Percentiles rank a stretch among this genome's conserved stretches.
phyloP scores from a whole-genome alignment of 495 filamentous ascomycete species.

The Chaetomidium leptoderma region DNA sequence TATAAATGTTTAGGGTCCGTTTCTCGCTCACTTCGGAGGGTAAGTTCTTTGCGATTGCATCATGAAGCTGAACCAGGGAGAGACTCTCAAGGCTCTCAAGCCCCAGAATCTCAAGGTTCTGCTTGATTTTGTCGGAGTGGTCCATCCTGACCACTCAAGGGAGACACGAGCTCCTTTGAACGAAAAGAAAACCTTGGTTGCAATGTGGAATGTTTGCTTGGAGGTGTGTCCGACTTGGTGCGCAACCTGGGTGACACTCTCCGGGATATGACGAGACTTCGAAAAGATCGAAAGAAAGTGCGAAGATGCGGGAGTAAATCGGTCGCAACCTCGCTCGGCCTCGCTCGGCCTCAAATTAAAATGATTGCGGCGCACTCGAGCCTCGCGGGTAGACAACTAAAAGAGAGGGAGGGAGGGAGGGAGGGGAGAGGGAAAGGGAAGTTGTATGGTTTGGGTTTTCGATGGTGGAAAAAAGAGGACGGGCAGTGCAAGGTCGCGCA shows the following conservation, averaged over 20 bases:
- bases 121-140: slow-evolving; percentile 9
- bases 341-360: background rate
- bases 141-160: slow-evolving; percentile 7
- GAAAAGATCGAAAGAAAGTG: background rate
- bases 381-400: background rate
- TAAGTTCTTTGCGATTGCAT: slow-evolving; percentile 13
- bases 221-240: background rate
- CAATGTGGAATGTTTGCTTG: background rate
- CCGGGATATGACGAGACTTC: background rate
- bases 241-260: background rate
- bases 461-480: background rate
- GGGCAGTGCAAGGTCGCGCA: too few relatives aligned
- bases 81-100: slow-evolving; percentile 14
- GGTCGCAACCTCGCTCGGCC: too few relatives aligned
- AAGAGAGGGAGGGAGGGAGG: too few relatives aligned
- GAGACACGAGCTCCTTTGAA: slow-evolving; percentile 10
- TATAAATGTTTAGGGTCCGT: slow-evolving; percentile 22
- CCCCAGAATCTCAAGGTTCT: slow-evolving; percentile 10
- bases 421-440: background rate
- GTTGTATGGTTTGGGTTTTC: background rate
- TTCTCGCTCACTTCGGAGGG: slow-evolving; percentile 9
- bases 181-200: background rate
- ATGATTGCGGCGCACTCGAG: background rate
- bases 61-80: slow-evolving; percentile 23
- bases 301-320: background rate